Percentiles rank a stretch among this genome's conserved stretches.
These are phyloP conservation scores for Ajuga reptans DNA, from an alignment of 305 asterid genomes.

Conservation along the genomic window DNA sequence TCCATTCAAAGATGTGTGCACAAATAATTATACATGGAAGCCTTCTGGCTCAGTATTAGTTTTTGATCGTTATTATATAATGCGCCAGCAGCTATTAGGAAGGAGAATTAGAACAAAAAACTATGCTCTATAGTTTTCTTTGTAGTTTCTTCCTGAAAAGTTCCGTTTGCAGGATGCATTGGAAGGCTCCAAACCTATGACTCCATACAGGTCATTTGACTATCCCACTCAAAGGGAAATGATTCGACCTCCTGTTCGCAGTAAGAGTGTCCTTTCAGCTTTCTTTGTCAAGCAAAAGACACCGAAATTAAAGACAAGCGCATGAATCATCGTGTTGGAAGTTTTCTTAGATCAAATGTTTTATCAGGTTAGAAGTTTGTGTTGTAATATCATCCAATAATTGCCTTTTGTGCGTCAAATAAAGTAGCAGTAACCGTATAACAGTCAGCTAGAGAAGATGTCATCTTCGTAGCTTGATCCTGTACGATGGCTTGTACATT, in stretches of 20 bases:
- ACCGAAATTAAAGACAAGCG: conserved; percentile 45
- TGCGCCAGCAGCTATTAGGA: neutral
- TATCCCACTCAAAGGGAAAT: conserved; percentile 37
- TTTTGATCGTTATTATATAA: neutral
- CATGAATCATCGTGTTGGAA: conserved; percentile 32
- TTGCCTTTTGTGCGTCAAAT: conserved; percentile 12
- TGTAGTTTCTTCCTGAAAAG: neutral
- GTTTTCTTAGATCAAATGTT: neutral
- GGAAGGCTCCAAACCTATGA: conserved; percentile 57
- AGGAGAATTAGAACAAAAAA: neutral
- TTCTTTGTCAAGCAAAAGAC: conserved; percentile 83
- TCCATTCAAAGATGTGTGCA: neutral
- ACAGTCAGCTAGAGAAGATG: neutral
- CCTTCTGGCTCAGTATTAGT: neutral
- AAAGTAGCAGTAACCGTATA: conserved; percentile 3
- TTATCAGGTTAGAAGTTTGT: conserved; percentile 20
- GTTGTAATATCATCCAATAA: neutral
- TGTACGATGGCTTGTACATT: neutral
- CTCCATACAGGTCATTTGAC: conserved; percentile 63
- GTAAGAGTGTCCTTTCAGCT: conserved; percentile 67
- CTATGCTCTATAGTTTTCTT: neutral
- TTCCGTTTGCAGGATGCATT: conserved; percentile 42
- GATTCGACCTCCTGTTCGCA: conserved; percentile 53
- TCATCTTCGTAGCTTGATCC: neutral
- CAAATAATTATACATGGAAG: neutral